Evolutionary conservation across 2,329 filamentous ascomycete genomes (phyloP).

Genomic region (Pyrenochaeta sp.): DNA sequence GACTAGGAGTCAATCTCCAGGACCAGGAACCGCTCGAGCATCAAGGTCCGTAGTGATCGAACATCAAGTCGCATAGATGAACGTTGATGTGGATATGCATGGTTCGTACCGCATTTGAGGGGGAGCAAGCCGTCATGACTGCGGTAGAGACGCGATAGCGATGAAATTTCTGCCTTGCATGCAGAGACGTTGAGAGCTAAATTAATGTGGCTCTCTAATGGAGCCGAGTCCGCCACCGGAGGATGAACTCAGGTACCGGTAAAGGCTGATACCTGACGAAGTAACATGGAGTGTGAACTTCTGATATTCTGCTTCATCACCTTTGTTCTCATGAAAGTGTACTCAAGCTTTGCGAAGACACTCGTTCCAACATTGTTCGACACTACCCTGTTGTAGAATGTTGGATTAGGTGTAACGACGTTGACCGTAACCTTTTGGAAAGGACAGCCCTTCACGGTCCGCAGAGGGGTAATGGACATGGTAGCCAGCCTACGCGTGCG

Average conservation of each 20-base stretch:
- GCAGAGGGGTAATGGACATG: neutral
- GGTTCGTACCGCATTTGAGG: neutral
- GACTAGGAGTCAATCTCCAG: neutral
- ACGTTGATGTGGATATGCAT: neutral
- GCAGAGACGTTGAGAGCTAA: neutral
- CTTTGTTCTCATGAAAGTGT: too few species aligned
- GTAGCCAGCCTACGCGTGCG: neutral
- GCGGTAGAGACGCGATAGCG: neutral
- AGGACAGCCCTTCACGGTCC: too few species aligned
- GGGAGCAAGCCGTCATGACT: too few species aligned
- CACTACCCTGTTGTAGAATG: too few species aligned
- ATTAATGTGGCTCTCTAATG: neutral
- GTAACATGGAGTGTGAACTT: too few species aligned
- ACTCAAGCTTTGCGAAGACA: neutral
- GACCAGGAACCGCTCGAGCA: neutral
- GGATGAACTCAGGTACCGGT: neutral
- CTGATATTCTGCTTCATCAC: too few species aligned
- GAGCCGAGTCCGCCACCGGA: neutral
- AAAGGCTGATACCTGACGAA: constrained; percentile 3
- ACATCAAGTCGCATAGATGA: neutral
- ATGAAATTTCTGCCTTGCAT: neutral
- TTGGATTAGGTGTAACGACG: too few species aligned
- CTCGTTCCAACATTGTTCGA: too few species aligned
- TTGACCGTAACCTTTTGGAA: too few species aligned
- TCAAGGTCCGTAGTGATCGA: neutral